Evolutionary conservation across 164 flowering plant genomes (phyloP).

Genomic region (Annona cherimola): DNA sequence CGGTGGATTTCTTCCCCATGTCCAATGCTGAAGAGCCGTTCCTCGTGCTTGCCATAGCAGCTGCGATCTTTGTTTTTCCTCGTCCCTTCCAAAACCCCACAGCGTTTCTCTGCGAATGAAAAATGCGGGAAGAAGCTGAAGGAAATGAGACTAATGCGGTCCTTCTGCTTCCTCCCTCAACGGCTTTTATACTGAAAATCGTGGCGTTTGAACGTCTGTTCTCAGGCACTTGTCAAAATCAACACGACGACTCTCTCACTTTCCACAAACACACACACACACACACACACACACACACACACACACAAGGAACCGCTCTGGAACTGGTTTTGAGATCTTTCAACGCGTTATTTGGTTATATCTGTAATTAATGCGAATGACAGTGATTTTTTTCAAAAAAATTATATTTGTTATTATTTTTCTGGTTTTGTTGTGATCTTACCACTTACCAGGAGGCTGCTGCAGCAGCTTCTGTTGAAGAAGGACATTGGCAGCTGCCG

Average conservation of each 20-base stretch:
- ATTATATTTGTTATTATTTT: too few relatives aligned
- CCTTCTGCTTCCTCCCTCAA: slow-evolving; percentile 18
- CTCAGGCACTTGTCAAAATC: neutral
- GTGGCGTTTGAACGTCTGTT: neutral
- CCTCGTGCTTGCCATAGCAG: slow-evolving; percentile 16
- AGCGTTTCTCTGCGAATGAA: slow-evolving; percentile 22
- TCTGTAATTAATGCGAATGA: neutral
- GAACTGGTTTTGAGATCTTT: too few relatives aligned
- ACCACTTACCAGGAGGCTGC: slow-evolving; percentile 32
- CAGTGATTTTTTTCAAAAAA: neutral
- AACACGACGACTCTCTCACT: slow-evolving; percentile 10
- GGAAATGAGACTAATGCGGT: slow-evolving; percentile 1
- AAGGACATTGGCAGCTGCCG: slow-evolving; percentile 29
- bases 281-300: too few relatives aligned
- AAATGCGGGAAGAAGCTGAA: slow-evolving; percentile 15
- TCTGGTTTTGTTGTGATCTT: too few relatives aligned
- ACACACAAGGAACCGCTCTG: neutral
- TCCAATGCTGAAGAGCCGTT: slow-evolving; percentile 31
- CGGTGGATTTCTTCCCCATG: slow-evolving; percentile 35
- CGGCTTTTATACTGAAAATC: neutral
- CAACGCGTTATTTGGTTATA: neutral
- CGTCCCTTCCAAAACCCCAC: neutral
- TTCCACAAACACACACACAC: neutral
- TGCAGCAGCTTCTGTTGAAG: slow-evolving; percentile 23
- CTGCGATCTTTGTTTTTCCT: neutral